Evolutionary conservation across 129 eudicot species (phyloP).

Genomic region (Glebionis coronaria): DNA sequence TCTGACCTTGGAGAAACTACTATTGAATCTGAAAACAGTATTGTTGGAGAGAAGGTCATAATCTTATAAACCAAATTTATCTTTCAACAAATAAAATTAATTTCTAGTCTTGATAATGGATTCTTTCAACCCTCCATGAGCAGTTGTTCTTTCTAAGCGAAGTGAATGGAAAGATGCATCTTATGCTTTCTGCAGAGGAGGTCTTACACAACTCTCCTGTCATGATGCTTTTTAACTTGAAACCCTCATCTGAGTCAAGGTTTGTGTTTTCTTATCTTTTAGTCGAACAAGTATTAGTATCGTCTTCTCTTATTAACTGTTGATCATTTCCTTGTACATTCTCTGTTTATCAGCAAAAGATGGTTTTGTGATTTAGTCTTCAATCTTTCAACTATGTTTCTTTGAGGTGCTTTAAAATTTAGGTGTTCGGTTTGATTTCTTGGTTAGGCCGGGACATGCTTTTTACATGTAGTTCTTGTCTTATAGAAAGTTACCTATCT

Average conservation of each 20-base stretch:
- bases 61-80: not conserved
- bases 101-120: not conserved
- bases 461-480: too few species aligned
- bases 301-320: too few species aligned
- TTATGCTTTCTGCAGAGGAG: slow-evolving; percentile 3
- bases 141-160: not conserved
- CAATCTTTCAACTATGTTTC: too few species aligned
- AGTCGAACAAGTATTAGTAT: too few species aligned
- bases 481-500: too few species aligned
- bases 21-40: not conserved
- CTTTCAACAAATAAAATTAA: not conserved
- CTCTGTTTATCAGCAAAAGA: too few species aligned
- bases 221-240: not conserved
- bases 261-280: not conserved
- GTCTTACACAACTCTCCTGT: not conserved
- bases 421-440: too few species aligned
- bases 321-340: too few species aligned
- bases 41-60: not conserved
- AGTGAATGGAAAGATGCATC: slow-evolving; percentile 8
- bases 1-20: not conserved
- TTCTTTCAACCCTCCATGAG: not conserved
- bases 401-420: too few species aligned
- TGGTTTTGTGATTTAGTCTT: too few species aligned
- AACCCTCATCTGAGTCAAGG: not conserved
- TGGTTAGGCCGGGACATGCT: too few species aligned